phyloP scores from a whole-genome alignment of 176 grass and related monocot genomes.

The Musa beccarii region DNA sequence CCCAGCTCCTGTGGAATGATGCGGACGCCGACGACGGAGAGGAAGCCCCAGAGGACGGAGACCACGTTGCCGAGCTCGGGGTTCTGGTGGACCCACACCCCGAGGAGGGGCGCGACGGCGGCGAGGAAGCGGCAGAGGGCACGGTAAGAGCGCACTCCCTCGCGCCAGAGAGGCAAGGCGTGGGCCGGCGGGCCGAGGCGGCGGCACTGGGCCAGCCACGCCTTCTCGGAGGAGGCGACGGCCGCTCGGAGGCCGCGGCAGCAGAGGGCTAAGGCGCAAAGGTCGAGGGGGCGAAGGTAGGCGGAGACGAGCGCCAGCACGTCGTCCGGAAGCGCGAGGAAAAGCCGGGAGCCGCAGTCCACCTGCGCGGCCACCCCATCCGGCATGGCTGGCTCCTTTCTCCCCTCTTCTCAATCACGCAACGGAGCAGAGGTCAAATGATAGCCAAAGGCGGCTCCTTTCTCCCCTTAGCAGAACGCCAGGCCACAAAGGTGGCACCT shows the following conservation, averaged over 20 bases:
- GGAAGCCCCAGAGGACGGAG: constrained; percentile 53
- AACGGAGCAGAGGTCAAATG: background rate
- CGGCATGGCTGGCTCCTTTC: background rate
- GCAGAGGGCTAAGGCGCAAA: constrained; percentile 40
- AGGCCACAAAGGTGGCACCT: background rate
- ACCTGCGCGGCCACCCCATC: background rate
- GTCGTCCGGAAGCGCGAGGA: constrained; percentile 63
- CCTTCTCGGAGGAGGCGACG: constrained; percentile 33
- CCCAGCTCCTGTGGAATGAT: constrained; percentile 73
- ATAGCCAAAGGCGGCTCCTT: constrained; percentile 3
- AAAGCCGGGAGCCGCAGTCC: constrained; percentile 35
- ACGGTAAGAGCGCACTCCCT: constrained; percentile 18
- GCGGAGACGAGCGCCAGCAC: constrained; percentile 61
- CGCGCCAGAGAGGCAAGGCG: constrained; percentile 32
- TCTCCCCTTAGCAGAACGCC: background rate
- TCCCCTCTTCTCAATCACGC: background rate
- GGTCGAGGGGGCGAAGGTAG: constrained; percentile 43
- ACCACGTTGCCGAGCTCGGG: constrained; percentile 88
- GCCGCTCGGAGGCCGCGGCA: constrained; percentile 46
- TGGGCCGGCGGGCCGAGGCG: constrained; percentile 25
- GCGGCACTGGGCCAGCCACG: constrained; percentile 61
- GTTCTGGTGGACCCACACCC: constrained; percentile 83
- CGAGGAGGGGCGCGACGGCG: constrained; percentile 42
- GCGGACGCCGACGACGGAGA: constrained; percentile 64
- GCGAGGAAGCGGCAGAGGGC: constrained; percentile 72